These are phyloP conservation scores for Mallotus nudiflorus DNA, from an alignment of 345 rosid species.

Conservation along the genomic window DNA sequence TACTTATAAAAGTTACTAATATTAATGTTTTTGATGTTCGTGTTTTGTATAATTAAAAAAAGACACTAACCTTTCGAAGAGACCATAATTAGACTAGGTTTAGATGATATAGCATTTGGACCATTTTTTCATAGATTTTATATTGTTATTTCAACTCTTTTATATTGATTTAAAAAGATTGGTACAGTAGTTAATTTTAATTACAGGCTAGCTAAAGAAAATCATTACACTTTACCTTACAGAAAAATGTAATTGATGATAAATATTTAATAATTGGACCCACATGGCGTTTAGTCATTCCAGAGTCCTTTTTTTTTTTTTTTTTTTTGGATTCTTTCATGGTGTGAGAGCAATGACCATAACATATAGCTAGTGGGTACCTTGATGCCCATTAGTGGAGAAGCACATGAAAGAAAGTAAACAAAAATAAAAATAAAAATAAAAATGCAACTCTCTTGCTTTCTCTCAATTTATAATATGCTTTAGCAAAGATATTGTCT, in stretches of 20 bases:
- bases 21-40: too few relatives aligned
- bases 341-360: constrained; percentile 15
- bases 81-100: too few relatives aligned
- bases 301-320: constrained; percentile 1
- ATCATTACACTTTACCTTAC: not conserved
- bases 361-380: constrained; percentile 12
- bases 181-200: too few relatives aligned
- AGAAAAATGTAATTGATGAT: not conserved
- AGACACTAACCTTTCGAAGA: too few relatives aligned
- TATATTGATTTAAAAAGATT: not conserved
- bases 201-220: too few relatives aligned
- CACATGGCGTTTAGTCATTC: constrained; percentile 2
- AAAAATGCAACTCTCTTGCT: too few relatives aligned
- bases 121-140: not conserved
- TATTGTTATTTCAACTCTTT: not conserved
- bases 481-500: too few relatives aligned
- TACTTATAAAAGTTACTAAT: too few relatives aligned
- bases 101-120: not conserved
- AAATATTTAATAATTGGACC: constrained; percentile 21
- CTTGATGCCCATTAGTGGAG: constrained; percentile 3
- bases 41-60: too few relatives aligned
- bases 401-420: not conserved
- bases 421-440: not conserved
- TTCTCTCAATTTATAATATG: too few relatives aligned
- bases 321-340: constrained; percentile 17